Base-by-base conservation (phyloP, 495 filamentous ascomycete species). In the Polyplosphaeria fusca region DNA sequence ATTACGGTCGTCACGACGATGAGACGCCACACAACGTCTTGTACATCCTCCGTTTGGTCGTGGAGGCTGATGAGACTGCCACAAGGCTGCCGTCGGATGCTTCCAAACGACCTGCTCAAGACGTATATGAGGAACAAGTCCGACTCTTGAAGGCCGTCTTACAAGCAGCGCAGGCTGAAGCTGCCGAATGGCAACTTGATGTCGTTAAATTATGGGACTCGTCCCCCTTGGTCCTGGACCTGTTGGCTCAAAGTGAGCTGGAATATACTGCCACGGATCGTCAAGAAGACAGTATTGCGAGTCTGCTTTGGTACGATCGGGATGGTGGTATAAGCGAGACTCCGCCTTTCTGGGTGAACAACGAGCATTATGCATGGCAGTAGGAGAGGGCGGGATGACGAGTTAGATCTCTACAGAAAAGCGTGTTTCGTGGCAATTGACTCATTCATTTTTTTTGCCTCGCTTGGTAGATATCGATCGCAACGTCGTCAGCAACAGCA, bases 121-220 rank as follows among this genome's bases (percentile, higher is more conserved):
- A 23, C 16, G 18, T 20, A 14, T 47, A 56, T 26, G 38, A 52
- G 7, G 32, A 55, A 19, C 45, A 62, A 19, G 5, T 60, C 12
- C 5, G 27, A 0, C 23, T 40, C 27, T 4, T 65, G 45, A 51
- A 43, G 19, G 53, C 60, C 22, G 26, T 66, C 13, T n/a, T 66
- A 2, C 35, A 55, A 24, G 32, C 47, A 4, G 63, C 63, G 14
- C 63, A 66, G 25, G 25, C 7, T 25, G 60, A 64, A 38, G 63
- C 63, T 39, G 32, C 40, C n/a, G 44, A 52, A 23, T 66, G 60
- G 63, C 38, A 43, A 1, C 44, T 63, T 16, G 24, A 55, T 19
- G 24, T 12, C 22, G 30, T 66, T 1, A 51, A 55, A 38, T 23
- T 63, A 25, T 66, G 63, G 63, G 51, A 64, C 19, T 60, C 63